Evolutionary conservation across 306 rosid genomes (phyloP).

Genomic region (Casuarina equisetifolia): DNA sequence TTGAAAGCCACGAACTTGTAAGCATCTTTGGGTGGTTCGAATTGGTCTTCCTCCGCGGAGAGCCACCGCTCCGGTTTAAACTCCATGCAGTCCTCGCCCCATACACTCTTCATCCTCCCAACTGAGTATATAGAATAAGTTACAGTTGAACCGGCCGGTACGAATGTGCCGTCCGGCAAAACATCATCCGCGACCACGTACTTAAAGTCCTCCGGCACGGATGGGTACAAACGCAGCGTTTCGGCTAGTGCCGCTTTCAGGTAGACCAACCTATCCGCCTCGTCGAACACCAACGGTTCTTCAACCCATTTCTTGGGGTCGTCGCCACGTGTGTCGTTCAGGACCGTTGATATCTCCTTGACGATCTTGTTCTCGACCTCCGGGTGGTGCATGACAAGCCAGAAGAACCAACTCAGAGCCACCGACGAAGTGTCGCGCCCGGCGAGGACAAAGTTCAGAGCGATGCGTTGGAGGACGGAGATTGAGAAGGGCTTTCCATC

Average conservation of each 20-base stretch:
- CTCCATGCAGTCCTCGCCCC: slow-evolving; percentile 95
- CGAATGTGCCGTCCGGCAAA: slow-evolving; percentile 77
- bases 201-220: slow-evolving; percentile 87
- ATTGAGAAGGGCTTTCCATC: slow-evolving; percentile 47
- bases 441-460: slow-evolving; percentile 89
- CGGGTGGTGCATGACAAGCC: slow-evolving; percentile 79
- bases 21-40: slow-evolving; percentile 74
- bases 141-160: slow-evolving; percentile 90
- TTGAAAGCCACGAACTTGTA: slow-evolving; percentile 84
- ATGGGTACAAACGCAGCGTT: slow-evolving; percentile 79
- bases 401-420: slow-evolving; percentile 93
- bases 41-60: slow-evolving; percentile 58
- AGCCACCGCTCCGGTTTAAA: slow-evolving; percentile 93
- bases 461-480: slow-evolving; percentile 60
- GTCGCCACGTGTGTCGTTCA: slow-evolving; percentile 56
- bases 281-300: slow-evolving; percentile 76
- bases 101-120: slow-evolving; percentile 82
- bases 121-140: slow-evolving; percentile 89
- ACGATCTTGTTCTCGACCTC: slow-evolving; percentile 58
- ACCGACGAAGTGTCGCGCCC: slow-evolving; percentile 97
- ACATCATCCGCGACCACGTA: slow-evolving; percentile 66
- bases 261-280: slow-evolving; percentile 68
- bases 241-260: slow-evolving; percentile 81
- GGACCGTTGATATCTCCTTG: slow-evolving; percentile 45
- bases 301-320: slow-evolving; percentile 51